These are phyloP conservation scores for Colletotrichum destructivum DNA, from an alignment of 2,329 filamentous ascomycete genomes.

Conservation along the genomic window DNA sequence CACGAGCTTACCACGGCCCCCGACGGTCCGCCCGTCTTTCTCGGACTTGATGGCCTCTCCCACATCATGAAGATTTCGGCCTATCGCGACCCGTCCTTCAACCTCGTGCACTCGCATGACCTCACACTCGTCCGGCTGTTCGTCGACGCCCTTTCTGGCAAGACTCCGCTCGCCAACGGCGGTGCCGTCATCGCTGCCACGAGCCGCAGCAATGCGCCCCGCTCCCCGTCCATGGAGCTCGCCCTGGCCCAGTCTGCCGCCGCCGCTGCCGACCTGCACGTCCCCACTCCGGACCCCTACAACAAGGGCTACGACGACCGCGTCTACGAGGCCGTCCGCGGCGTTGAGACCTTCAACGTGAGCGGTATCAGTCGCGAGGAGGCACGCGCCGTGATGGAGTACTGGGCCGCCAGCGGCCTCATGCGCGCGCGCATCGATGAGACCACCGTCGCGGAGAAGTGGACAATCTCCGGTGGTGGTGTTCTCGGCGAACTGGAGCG, in stretches of 20 bases:
- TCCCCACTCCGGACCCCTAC: conserved; percentile 67
- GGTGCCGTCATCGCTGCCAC: conserved; percentile 84
- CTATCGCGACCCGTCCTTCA: conserved; percentile 80
- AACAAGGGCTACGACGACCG: conserved; percentile 70
- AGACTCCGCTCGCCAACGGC: conserved; percentile 75
- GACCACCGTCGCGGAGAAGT: conserved; percentile 82
- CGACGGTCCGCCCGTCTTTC: conserved; percentile 73
- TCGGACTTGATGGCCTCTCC: conserved; percentile 83
- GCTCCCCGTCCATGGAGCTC: conserved; percentile 77
- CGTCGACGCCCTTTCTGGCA: conserved; percentile 78
- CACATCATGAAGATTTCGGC: conserved; percentile 85
- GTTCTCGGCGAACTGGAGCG: conserved; percentile 90
- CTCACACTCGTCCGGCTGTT: conserved; percentile 84
- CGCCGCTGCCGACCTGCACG: conserved; percentile 52
- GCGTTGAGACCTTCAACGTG: conserved; percentile 69
- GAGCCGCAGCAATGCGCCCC: conserved; percentile 78
- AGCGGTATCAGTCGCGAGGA: conserved; percentile 81
- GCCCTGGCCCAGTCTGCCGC: conserved; percentile 73
- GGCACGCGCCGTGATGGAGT: conserved; percentile 87
- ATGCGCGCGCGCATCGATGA: conserved; percentile 80
- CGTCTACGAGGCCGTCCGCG: conserved; percentile 67
- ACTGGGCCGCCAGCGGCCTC: conserved; percentile 90
- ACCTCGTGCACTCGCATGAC: conserved; percentile 88
- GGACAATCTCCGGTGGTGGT: conserved; percentile 85
- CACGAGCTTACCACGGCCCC: conserved; percentile 75